Conservation (phyloP, 805 yeast species). For the Barnettozyma pratensis region DNA sequence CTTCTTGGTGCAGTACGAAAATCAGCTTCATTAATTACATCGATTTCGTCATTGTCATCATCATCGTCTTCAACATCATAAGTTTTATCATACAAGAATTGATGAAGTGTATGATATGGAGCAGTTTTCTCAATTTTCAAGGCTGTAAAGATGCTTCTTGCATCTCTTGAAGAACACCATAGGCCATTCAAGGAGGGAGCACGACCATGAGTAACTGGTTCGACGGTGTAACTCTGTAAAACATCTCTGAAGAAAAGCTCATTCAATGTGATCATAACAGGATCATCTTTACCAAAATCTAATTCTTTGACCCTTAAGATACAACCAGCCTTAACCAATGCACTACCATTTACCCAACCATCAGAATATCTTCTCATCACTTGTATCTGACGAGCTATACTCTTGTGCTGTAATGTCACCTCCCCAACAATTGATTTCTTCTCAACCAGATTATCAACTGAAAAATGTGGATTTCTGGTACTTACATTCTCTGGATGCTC, state of each 20-base stretch:
- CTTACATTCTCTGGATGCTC: background rate
- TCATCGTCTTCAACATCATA: constrained; percentile 3
- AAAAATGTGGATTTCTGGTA: background rate
- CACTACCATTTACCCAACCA: constrained; percentile 22
- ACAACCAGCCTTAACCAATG: constrained; percentile 14
- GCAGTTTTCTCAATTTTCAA: constrained; percentile 3
- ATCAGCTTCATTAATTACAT: constrained; percentile 7
- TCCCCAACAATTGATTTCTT: constrained; percentile 6
- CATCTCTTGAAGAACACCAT: constrained; percentile 24
- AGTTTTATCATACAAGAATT: constrained; percentile 6
- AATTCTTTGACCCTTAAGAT: constrained; percentile 16
- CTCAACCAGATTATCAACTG: constrained; percentile 3
- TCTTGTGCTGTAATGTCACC: constrained; percentile 7
- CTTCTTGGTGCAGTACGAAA: constrained; percentile 7
- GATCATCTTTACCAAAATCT: constrained; percentile 22
- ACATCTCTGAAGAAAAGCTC: constrained; percentile 24
- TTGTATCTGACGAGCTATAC: background rate
- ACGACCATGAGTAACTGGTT: constrained; percentile 13
- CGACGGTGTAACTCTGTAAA: constrained; percentile 15
- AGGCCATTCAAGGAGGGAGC: constrained; percentile 18
- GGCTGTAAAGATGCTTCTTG: constrained; percentile 11
- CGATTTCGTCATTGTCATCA: constrained; percentile 5
- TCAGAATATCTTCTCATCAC: constrained; percentile 21
- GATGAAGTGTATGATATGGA: constrained; percentile 1
- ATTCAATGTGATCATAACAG: constrained; percentile 20